Conservation (phyloP, 306 rosid genomes). For the Hylodesmum podocarpum region DNA sequence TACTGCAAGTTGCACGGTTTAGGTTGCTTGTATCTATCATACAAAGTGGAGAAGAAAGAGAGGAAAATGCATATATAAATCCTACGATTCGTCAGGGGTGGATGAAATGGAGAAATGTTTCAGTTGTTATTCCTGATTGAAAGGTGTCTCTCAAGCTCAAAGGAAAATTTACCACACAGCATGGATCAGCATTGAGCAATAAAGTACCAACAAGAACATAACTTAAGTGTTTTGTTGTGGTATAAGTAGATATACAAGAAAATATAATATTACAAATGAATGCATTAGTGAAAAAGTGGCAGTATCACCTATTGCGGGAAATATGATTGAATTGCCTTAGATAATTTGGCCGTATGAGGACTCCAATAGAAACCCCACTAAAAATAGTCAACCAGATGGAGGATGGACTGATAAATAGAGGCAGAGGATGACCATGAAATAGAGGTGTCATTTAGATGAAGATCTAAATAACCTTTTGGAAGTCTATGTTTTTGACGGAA, state of each 20-base stretch:
- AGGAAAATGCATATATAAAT: background rate
- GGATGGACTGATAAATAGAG: background rate
- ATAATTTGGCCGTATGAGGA: constrained; percentile 7
- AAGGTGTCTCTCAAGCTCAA: constrained; percentile 1
- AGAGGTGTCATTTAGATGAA: background rate
- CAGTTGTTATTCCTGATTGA: background rate
- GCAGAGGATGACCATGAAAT: background rate
- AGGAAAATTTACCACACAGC: background rate
- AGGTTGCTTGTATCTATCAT: background rate
- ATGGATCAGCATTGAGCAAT: background rate
- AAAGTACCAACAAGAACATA: background rate
- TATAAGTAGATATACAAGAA: background rate
- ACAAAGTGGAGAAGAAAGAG: background rate
- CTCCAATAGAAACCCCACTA: background rate
- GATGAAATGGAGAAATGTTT: background rate
- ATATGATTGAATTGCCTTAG: background rate
- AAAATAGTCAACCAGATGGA: background rate
- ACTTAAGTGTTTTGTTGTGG: background rate
- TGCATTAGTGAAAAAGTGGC: background rate
- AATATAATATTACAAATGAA: background rate
- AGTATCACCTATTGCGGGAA: background rate
- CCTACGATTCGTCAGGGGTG: background rate
- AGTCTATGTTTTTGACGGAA: background rate
- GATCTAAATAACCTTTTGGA: background rate
- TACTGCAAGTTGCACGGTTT: background rate